A percentile compares a stretch with the other conserved stretches of the same genome.
Evolutionary conservation across 2,329 filamentous ascomycete species (phyloP).

Genomic region (Colletotrichum spinosum): DNA sequence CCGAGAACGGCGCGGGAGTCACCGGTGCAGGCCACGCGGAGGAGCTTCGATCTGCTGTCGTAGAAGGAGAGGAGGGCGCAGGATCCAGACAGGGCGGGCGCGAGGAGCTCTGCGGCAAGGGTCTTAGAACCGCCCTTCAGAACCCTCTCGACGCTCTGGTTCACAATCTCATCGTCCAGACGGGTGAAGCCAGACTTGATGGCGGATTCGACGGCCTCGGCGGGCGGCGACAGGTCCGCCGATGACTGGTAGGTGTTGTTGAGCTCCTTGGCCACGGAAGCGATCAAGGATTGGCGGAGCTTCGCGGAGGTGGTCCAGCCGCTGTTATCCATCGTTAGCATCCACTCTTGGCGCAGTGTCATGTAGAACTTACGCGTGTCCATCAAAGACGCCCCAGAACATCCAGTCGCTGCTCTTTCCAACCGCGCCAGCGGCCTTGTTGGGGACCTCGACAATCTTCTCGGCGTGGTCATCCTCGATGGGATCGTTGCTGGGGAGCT

Average conservation of each 20-base stretch:
- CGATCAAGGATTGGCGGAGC: slow-evolving; percentile 90
- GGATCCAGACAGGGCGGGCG: slow-evolving; percentile 94
- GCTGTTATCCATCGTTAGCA: slow-evolving; percentile 55
- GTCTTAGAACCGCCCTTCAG: slow-evolving; percentile 89
- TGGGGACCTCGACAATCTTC: slow-evolving; percentile 93
- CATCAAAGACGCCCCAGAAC: slow-evolving; percentile 99
- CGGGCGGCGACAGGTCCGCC: slow-evolving; percentile 71
- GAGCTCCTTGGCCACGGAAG: slow-evolving; percentile 90
- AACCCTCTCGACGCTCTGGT: slow-evolving; percentile 92
- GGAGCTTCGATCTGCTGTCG: slow-evolving; percentile 85
- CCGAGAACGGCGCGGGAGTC: slow-evolving; percentile 96
- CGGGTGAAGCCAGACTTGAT: slow-evolving; percentile 93
- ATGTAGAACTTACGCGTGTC: slow-evolving; percentile 77
- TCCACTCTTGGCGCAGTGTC: neutral
- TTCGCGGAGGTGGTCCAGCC: slow-evolving; percentile 99
- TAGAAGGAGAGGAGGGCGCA: slow-evolving; percentile 98
- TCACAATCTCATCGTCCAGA: slow-evolving; percentile 93
- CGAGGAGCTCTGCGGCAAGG: slow-evolving; percentile 91
- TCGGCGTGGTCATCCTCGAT: slow-evolving; percentile 99
- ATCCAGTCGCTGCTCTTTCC: slow-evolving; percentile 88
- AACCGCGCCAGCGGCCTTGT: slow-evolving; percentile 55
- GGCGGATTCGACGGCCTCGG: slow-evolving; percentile 86
- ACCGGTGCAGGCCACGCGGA: slow-evolving; percentile 95
- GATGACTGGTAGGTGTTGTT: slow-evolving; percentile 90
- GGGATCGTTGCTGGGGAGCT: slow-evolving; percentile 94